Base-by-base conservation (phyloP, 345 rosid species). In the Acer campestre region DNA sequence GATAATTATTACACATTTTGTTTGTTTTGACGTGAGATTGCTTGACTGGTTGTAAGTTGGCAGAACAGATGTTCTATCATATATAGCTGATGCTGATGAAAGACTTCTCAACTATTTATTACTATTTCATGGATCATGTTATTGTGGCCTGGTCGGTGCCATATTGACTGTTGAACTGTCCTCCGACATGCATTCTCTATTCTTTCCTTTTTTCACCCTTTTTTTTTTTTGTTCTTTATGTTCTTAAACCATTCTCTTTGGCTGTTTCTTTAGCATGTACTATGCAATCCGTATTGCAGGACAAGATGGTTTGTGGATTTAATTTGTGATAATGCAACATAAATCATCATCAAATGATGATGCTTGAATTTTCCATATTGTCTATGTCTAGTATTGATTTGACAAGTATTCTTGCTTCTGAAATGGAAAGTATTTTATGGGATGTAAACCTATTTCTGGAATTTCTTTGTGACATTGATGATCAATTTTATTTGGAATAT, bases 1-100 rank as follows among this genome's bases (percentile, higher is more conserved):
- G 66, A 61, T 42, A 74, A 16, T 5, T 62, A 5, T 6, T 20
- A 5, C 3, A 55, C 48, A 29, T 59, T 40, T 13, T 22, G 2
- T n/a, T 29, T 58, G 68, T 8, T 22, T 55, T 11, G 17, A 66
- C 16, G 51, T 73, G 61, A 53, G 27, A 35, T 10, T 67, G 59
- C 67, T 42, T 11, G 72, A 56, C n/a, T 61, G 35, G 48, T 44
- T 55, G 62, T 53, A 40, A 10, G 38, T 78, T 74, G 69, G 35
- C 58, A 25, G 61, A 25, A 25, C 38, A 27, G 23, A 27, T 17
- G 48, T 5, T 64, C 8, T 64, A 14, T n/a, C 14, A 27, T 27
- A 8, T 16, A 48, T 42, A 20, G 4, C 29, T 29, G 29, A n/a
- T 5, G 4, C 29, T 29, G 29, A n/a, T 5, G 11, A 27, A 68